A percentile compares a stretch with the other conserved stretches of the same genome.
These are phyloP conservation scores for Apiotrichum gracile DNA, from an alignment of 1,284 basidiomycete genomes.

Conservation along the genomic window DNA sequence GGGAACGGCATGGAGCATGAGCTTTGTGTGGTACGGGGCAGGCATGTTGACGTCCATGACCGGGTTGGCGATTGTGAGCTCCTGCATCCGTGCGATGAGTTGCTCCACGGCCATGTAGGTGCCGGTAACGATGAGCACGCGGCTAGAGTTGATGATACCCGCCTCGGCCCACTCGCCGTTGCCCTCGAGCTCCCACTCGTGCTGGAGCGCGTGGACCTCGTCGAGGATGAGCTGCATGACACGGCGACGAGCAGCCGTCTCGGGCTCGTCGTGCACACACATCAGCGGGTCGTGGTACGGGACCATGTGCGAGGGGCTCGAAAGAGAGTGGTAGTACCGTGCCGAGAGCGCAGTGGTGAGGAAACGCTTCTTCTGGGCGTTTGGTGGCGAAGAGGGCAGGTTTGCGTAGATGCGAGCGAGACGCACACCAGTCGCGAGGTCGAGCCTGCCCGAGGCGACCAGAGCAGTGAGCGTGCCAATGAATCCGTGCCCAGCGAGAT, in stretches of 20 bases:
- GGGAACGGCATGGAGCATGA: constrained; percentile 43
- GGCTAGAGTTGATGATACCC: constrained; percentile 43
- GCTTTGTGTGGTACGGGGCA: constrained; percentile 43
- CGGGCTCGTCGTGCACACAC: constrained; percentile 20
- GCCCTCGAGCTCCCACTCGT: constrained; percentile 31
- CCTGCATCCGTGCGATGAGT: constrained; percentile 39
- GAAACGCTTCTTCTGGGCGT: constrained; percentile 18
- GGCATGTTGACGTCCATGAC: constrained; percentile 47
- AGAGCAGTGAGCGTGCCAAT: constrained; percentile 44
- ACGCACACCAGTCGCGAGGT: constrained; percentile 40
- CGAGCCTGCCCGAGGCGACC: constrained; percentile 41
- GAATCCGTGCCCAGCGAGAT: constrained; percentile 46
- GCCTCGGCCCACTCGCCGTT: constrained; percentile 43
- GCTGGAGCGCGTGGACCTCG: constrained; percentile 38
- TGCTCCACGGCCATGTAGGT: constrained; percentile 40
- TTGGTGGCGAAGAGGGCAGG: constrained; percentile 29
- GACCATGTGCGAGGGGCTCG: constrained; percentile 31
- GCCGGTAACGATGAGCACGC: constrained; percentile 43
- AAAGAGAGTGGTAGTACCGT: constrained; percentile 41
- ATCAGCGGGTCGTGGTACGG: constrained; percentile 20
- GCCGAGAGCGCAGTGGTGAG: constrained; percentile 42
- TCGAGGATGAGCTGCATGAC: constrained; percentile 45
- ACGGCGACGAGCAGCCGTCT: constrained; percentile 24
- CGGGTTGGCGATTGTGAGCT: constrained; percentile 42
- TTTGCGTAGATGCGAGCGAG: constrained; percentile 40